phyloP scores from a whole-genome alignment of 768 basidiomycete species.

The Myochromella boudieri region DNA sequence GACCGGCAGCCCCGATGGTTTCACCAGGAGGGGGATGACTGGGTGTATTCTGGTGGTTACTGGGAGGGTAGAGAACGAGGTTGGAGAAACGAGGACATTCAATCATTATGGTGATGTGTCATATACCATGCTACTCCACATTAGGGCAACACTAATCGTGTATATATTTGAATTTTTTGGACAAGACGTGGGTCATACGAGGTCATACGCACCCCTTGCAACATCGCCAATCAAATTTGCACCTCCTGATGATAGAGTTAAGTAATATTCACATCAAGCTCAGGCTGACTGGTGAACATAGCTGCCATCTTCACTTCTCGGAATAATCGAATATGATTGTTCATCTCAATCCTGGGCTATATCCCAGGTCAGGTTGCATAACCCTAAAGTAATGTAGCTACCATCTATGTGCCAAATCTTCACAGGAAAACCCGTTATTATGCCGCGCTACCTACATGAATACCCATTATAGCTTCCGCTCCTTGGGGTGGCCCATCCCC shows the following conservation, averaged over 20 bases:
- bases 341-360: too few relatives aligned
- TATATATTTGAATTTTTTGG: too few relatives aligned
- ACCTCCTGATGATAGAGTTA: too few relatives aligned
- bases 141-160: neutral
- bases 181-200: too few relatives aligned
- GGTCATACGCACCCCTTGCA: too few relatives aligned
- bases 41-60: conserved; percentile 78
- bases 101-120: conserved; percentile 61
- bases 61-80: conserved; percentile 73
- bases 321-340: too few relatives aligned
- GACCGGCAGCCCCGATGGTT: conserved; percentile 78
- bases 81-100: conserved; percentile 54
- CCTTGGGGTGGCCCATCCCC: conserved; percentile 2
- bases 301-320: too few relatives aligned
- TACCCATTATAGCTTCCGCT: conserved; percentile 2
- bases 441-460: conserved; percentile 18
- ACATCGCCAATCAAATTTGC: too few relatives aligned
- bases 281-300: too few relatives aligned
- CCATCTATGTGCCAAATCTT: neutral
- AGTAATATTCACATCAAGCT: too few relatives aligned
- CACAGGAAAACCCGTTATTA: conserved; percentile 23
- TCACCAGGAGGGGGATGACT: conserved; percentile 64
- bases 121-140: neutral
- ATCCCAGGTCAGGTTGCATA: too few relatives aligned
- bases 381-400: too few relatives aligned